phyloP scores from a whole-genome alignment of 345 rosid species.

The Boechera stricta region DNA sequence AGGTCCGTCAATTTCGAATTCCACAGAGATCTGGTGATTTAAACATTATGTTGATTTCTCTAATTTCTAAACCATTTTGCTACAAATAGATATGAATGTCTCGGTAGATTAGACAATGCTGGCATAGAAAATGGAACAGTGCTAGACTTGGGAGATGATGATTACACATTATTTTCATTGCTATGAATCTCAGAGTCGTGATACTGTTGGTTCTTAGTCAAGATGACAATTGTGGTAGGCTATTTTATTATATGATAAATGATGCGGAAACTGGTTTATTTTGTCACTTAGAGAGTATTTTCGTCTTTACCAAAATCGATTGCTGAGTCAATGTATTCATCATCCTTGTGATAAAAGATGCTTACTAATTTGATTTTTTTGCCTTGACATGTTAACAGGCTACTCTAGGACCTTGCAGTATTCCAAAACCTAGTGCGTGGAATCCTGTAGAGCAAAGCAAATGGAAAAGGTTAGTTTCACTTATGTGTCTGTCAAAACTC shows the following conservation, averaged over 20 bases:
- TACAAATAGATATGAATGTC: not conserved
- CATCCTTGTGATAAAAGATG: constrained; percentile 4
- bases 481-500: not conserved
- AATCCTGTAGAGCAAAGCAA: constrained; percentile 84
- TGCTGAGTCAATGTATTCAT: not conserved
- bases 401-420: constrained; percentile 77
- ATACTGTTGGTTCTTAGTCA: too few relatives aligned
- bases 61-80: too few relatives aligned
- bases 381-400: constrained; percentile 61
- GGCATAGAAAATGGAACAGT: not conserved
- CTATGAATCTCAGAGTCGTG: too few relatives aligned
- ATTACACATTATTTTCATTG: too few relatives aligned
- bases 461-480: constrained; percentile 81
- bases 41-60: not conserved
- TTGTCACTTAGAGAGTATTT: too few relatives aligned
- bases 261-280: too few relatives aligned
- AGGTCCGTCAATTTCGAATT: constrained; percentile 49
- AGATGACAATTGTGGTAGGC: too few relatives aligned
- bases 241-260: too few relatives aligned
- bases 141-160: not conserved
- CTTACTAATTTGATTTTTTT: not conserved
- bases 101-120: not conserved
- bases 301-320: too few relatives aligned
- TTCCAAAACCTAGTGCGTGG: constrained; percentile 88
- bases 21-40: constrained; percentile 12